phyloP scores from a whole-genome alignment of 441 rosid genomes.

The Metrosideros polymorpha region DNA sequence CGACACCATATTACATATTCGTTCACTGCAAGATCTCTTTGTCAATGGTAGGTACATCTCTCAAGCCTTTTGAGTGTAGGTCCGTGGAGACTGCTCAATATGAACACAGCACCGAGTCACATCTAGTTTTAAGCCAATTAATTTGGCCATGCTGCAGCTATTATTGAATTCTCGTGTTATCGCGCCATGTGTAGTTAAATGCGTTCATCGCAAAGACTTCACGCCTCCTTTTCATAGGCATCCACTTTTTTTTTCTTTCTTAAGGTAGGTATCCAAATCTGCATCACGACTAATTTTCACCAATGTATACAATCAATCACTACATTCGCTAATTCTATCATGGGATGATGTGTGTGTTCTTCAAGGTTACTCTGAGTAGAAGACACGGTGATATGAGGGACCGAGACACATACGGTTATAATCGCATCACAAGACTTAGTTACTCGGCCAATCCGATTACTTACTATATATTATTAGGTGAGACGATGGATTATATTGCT shows the following conservation, averaged over 20 bases:
- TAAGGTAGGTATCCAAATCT: not conserved
- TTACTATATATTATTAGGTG: no score
- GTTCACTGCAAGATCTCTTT: not conserved
- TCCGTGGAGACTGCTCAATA: not conserved
- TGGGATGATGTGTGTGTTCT: not conserved
- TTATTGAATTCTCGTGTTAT: not conserved
- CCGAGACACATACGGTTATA: not conserved
- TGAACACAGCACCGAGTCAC: not conserved
- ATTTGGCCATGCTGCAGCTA: not conserved
- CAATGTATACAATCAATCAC: not conserved
- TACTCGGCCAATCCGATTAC: not conserved
- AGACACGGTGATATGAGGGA: not conserved
- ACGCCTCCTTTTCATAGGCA: not conserved
- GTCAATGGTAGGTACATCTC: not conserved
- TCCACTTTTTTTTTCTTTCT: not conserved
- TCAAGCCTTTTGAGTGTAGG: not conserved
- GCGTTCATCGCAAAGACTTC: not conserved
- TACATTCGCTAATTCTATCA: not conserved
- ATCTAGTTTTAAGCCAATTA: not conserved
- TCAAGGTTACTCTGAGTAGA: not conserved
- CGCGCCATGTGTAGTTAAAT: not conserved
- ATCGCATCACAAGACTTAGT: not conserved
- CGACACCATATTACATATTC: not conserved
- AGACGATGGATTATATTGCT: not conserved
- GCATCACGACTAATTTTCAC: not conserved